Percentiles rank a stretch among this genome's conserved stretches.
Evolutionary conservation across 2,329 filamentous ascomycete species (phyloP).

Genomic region (Aspergillus ochraceoroseus): DNA sequence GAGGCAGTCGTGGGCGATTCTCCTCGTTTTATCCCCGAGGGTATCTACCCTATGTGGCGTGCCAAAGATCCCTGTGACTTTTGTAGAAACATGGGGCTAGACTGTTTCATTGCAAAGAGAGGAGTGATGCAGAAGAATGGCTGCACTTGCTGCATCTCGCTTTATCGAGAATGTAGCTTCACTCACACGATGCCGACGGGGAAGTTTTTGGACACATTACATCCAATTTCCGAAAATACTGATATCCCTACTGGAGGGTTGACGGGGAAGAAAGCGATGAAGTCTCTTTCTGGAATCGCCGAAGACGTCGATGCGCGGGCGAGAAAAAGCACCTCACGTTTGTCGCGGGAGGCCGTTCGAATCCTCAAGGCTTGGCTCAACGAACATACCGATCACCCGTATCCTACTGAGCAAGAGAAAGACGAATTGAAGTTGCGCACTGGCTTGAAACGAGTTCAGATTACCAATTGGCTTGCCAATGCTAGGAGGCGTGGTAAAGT

Average conservation of each 20-base stretch:
- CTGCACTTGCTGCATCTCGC: slow-evolving; percentile 47
- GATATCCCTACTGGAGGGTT: slow-evolving; percentile 37
- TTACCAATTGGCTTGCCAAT: slow-evolving; percentile 90
- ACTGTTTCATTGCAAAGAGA: slow-evolving; percentile 45
- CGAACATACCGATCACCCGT: slow-evolving; percentile 74
- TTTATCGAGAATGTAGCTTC: slow-evolving; percentile 48
- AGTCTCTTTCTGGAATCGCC: slow-evolving; percentile 38
- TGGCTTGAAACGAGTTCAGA: slow-evolving; percentile 75
- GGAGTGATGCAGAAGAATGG: slow-evolving; percentile 41
- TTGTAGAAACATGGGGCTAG: slow-evolving; percentile 44
- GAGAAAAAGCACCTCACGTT: slow-evolving; percentile 67
- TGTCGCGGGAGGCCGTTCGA: slow-evolving; percentile 74
- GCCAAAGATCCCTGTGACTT: slow-evolving; percentile 46
- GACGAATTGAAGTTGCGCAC: slow-evolving; percentile 72
- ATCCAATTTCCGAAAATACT: slow-evolving; percentile 43
- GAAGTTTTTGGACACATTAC: slow-evolving; percentile 43
- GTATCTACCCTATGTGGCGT: slow-evolving; percentile 43
- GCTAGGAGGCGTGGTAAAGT: slow-evolving; percentile 78
- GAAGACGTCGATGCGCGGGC: slow-evolving; percentile 38
- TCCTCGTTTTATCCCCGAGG: slow-evolving; percentile 24
- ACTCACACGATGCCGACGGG: slow-evolving; percentile 40
- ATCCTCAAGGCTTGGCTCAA: slow-evolving; percentile 80
- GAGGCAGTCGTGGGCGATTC: slow-evolving; percentile 20
- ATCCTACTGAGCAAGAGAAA: slow-evolving; percentile 83
- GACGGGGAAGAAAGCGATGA: slow-evolving; percentile 41